Evolutionary conservation across 2,329 filamentous ascomycete genomes (phyloP), one percentile per base, ranked within the genome.

Genomic region (Ciborinia camelliae): DNA sequence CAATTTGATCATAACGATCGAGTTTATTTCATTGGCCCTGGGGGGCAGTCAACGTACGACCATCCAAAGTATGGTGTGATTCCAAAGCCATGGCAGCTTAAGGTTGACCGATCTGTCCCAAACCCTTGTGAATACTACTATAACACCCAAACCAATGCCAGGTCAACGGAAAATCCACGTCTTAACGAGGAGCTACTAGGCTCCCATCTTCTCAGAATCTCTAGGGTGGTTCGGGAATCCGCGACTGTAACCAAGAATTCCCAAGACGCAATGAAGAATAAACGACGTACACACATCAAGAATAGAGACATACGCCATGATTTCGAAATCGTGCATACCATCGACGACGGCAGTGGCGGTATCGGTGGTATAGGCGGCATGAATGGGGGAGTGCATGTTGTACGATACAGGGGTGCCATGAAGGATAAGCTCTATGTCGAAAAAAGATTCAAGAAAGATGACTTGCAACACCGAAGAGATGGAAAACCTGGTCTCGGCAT

Each of bases 311-410:
- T 68, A 45, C 66, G 70, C 26, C 45, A 68, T 18, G 20, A 66
- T 15, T 73, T 68, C 26, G 66, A 72, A 18, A 68, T 70, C 12
- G 64, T 73, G 9, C 65, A 73, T 23, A 59, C 65, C 15, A 70
- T 73, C 32, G 73, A 73, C 59, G 15, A 41, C 6, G 71, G 68
- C 1, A 62, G 68, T 20, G 71, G 70, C 10, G 59, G 12, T 0
- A 51, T 71, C 45, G 73, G 70, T 14, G 59, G 12, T 0, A 51
- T 71, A 48, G 73, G 73, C 10, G 72, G 65, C 3, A 72, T 73
- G 71, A 74, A 74, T 52, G 71, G 69, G 4, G 71, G 71, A n/a
- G 68, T 72, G 6, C 68, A 66, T 58, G 69, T 73, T 10, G 71
- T 72, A 2, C 66, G 67, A 20, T 47, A 67, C 39, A 72, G 67